Conservation (phyloP, 2,329 filamentous ascomycete species). For the Neodidymelliopsis sp. region DNA sequence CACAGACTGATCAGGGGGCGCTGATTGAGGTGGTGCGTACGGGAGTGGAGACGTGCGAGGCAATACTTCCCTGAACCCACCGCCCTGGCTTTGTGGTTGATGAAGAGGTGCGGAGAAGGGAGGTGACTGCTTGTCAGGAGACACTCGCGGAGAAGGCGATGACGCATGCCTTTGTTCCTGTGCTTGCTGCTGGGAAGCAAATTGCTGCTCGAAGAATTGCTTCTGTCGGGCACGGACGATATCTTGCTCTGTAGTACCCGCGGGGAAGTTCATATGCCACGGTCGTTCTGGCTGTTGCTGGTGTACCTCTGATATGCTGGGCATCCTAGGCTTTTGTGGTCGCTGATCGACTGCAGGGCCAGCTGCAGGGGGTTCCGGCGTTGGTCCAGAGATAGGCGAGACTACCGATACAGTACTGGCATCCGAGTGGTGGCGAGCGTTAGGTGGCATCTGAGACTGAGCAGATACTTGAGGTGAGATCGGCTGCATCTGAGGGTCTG, state of each 20-base stretch:
- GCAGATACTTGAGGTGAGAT: slow-evolving; percentile 46
- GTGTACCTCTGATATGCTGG: slow-evolving; percentile 44
- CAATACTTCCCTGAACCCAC: slow-evolving; percentile 46
- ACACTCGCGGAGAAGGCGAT: slow-evolving; percentile 42
- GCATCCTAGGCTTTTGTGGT: slow-evolving; percentile 42
- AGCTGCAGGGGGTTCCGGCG: slow-evolving; percentile 23
- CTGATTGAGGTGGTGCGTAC: slow-evolving; percentile 25
- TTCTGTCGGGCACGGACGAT: slow-evolving; percentile 47
- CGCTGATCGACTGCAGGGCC: slow-evolving; percentile 25
- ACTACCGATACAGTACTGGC: slow-evolving; percentile 39
- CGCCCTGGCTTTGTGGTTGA: slow-evolving; percentile 25
- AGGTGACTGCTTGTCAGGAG: slow-evolving; percentile 31
- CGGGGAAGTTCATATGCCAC: slow-evolving; percentile 46
- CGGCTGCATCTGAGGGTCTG: slow-evolving; percentile 40
- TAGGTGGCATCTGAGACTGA: slow-evolving; percentile 34
- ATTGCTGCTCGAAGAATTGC: slow-evolving; percentile 46
- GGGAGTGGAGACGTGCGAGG: slow-evolving; percentile 42
- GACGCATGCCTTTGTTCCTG: slow-evolving; percentile 40
- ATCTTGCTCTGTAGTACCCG: slow-evolving; percentile 46
- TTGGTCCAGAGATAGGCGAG: slow-evolving; percentile 39
- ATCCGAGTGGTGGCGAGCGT: slow-evolving; percentile 36
- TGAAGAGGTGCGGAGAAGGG: slow-evolving; percentile 18
- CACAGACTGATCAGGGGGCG: slow-evolving; percentile 16
- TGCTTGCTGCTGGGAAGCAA: slow-evolving; percentile 42
- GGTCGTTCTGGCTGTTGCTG: slow-evolving; percentile 33